A percentile compares a stretch with the other conserved stretches of the same genome.
Conservation (phyloP, 2,329 filamentous ascomycete genomes). For the Trichoderma citrinoviride region DNA sequence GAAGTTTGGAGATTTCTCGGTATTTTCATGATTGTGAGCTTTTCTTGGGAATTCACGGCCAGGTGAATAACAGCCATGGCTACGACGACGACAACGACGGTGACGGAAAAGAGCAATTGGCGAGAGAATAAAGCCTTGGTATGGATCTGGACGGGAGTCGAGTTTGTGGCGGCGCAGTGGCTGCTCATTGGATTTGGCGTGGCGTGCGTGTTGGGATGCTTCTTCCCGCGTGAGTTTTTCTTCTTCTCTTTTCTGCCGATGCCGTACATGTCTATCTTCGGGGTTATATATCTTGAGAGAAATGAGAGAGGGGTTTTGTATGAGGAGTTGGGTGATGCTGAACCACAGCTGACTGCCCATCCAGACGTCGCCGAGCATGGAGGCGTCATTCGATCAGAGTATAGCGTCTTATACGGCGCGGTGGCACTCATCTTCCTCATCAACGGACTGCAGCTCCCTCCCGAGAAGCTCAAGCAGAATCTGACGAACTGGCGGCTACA, state of each 20-base stretch:
- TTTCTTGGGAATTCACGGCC: neutral
- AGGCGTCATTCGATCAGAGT: conserved; percentile 52
- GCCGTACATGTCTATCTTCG: neutral
- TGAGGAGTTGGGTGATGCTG: neutral
- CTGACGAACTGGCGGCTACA: conserved; percentile 67
- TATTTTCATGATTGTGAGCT: neutral
- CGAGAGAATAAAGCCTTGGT: neutral
- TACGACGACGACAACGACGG: neutral
- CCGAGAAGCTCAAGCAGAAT: conserved; percentile 58
- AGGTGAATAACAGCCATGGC: neutral
- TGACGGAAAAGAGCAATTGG: neutral
- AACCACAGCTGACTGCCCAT: neutral
- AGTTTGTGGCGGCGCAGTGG: conserved; percentile 57
- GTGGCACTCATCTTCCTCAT: conserved; percentile 69
- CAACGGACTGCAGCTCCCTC: conserved; percentile 66
- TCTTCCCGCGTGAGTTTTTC: conserved; percentile 41
- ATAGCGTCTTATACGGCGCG: conserved; percentile 64
- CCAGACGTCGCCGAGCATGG: conserved; percentile 44
- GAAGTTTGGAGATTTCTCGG: neutral
- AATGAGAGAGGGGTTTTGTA: neutral
- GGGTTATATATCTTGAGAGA: neutral
- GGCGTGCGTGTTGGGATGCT: conserved; percentile 47
- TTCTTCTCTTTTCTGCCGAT: neutral
- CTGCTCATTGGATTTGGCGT: conserved; percentile 61
- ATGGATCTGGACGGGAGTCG: conserved; percentile 16